These are phyloP conservation scores for Leccinum truebloodii DNA, from an alignment of 768 basidiomycete species.

Conservation along the genomic window DNA sequence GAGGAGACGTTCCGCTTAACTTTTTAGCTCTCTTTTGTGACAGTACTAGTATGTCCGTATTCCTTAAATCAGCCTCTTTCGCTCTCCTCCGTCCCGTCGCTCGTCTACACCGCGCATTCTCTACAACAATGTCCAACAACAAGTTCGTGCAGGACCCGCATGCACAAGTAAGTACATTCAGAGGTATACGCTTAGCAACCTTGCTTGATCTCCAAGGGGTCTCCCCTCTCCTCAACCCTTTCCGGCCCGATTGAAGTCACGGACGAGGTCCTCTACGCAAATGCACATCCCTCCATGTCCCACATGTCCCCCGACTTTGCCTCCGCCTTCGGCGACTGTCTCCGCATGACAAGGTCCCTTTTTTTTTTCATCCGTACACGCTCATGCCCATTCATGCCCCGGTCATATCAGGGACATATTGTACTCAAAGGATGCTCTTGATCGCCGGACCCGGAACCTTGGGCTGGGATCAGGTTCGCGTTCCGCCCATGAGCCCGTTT, in stretches of 20 bases:
- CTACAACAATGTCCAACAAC: conserved; percentile 19
- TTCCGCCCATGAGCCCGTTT: neutral
- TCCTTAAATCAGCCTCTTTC: neutral
- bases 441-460: conserved; percentile 94
- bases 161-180: conserved; percentile 44
- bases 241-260: conserved; percentile 63
- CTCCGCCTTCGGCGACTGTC: conserved; percentile 83
- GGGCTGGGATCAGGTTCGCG: conserved; percentile 88
- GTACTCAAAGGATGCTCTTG: conserved; percentile 76
- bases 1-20: neutral
- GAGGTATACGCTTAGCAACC: conserved; percentile 19
- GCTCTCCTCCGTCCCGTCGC: conserved; percentile 1
- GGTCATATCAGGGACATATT: conserved; percentile 59
- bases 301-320: conserved; percentile 91
- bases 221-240: neutral
- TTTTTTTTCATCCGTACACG: conserved; percentile 1
- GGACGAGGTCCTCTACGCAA: conserved; percentile 82
- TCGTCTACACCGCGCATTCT: neutral
- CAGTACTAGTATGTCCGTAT: conserved; percentile 3
- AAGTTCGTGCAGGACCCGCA: conserved; percentile 37
- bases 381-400: neutral
- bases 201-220: conserved; percentile 33
- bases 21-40: neutral
- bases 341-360: conserved; percentile 73
- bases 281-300: conserved; percentile 88